Base-by-base conservation (phyloP, 352 stramenopile species). In the Phytophthora ramorum region DNA sequence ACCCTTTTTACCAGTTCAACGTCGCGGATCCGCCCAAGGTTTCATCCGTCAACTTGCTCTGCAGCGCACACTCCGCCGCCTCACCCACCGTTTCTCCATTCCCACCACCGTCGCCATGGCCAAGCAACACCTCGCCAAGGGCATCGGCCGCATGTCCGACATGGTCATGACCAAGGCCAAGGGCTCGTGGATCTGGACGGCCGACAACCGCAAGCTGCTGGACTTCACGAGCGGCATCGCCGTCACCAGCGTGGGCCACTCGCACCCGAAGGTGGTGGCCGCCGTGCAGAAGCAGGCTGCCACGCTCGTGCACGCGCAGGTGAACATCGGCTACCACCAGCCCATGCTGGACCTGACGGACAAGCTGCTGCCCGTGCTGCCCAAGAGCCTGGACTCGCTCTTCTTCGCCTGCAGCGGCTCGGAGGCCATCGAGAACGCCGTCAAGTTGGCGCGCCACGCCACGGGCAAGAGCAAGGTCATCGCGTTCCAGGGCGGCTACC, bases 191-290 rank as follows among this genome's bases (percentile, higher is more conserved):
- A 67, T 98, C 63, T 95, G 76, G 73, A 98, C 90, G 20, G 66
- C 79, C 47, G 90, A 97, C 64, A 82, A 92, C 52, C 79, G 89
- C 69, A 97, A 95, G 75, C 69, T 95, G 44, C 76, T 97, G 46
- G 95, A 98, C 76, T 97, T 98, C 63, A 97, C 92, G 19, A 96
- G 84, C 55, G 95, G 93, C 53, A 98, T 98, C 67, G 93, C 90
- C 57, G 93, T 98, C 22, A 93, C 90, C 7, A 97, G 89, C 65
- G 84, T 97, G 34, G 95, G 95, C 45, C 93, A 98, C 73, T 97
- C 87, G 63, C 95, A 98, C 76, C 93, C 95, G 17, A 87, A 85
- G 58, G 89, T 98, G 22, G 82, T 97, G 20, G 70, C 90, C 24
- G 95, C 95, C 16, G 83, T 96, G 49, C 91, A 98, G 71, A 83